Evolutionary conservation across 768 basidiomycete species (phyloP).

Genomic region (Hygrophorus pudorinus): DNA sequence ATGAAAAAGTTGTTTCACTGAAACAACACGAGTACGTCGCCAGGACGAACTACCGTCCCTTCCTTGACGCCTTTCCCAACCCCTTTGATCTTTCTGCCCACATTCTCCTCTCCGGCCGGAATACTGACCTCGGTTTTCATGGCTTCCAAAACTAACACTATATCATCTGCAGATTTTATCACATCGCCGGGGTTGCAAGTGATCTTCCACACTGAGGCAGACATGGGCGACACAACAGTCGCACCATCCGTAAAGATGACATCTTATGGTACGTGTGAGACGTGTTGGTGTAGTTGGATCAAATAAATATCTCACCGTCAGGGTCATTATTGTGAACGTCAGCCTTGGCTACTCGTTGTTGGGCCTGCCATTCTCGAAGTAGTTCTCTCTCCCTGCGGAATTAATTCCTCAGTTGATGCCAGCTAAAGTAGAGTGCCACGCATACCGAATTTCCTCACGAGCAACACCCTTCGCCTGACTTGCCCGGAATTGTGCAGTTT

Average conservation of each 20-base stretch:
- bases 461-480: slow-evolving; percentile 26
- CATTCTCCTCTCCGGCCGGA: slow-evolving; percentile 30
- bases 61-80: slow-evolving; percentile 31
- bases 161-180: slow-evolving; percentile 29
- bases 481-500: slow-evolving; percentile 31
- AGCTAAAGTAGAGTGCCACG: not conserved
- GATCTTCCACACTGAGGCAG: slow-evolving; percentile 44
- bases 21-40: slow-evolving; percentile 33
- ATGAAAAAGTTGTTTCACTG: slow-evolving; percentile 3
- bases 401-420: not conserved
- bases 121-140: slow-evolving; percentile 59
- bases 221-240: slow-evolving; percentile 25
- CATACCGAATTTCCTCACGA: slow-evolving; percentile 32
- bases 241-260: not conserved
- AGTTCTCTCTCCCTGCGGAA: slow-evolving; percentile 29
- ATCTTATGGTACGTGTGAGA: slow-evolving; percentile 1
- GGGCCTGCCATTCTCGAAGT: slow-evolving; percentile 32
- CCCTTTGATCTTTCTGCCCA: slow-evolving; percentile 32
- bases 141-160: slow-evolving; percentile 45
- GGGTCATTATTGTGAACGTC: too few relatives aligned
- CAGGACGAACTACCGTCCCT: slow-evolving; percentile 35
- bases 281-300: not conserved
- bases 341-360: slow-evolving; percentile 12
- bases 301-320: not conserved
- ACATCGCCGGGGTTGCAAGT: slow-evolving; percentile 30